phyloP scores from a whole-genome alignment of 129 eudicot genomes.

The Flaveria trinervia region DNA sequence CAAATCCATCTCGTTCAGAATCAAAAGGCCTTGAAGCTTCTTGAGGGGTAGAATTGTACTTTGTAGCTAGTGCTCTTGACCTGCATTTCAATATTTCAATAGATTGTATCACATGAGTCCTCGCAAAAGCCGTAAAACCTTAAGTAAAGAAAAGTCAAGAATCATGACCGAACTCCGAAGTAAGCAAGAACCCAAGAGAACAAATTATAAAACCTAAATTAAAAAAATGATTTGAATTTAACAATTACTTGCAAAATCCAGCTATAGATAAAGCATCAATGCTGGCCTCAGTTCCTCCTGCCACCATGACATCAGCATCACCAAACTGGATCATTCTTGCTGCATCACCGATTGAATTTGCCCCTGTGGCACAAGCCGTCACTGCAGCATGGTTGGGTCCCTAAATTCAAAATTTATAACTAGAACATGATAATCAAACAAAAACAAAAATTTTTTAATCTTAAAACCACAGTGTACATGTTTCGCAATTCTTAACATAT shows the following conservation, averaged over 20 bases:
- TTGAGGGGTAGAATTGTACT: conserved; percentile 64
- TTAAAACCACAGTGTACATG: conserved; percentile 3
- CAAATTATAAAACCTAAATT: conserved; percentile 1
- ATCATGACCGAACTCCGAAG: neutral
- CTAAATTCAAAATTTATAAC: conserved; percentile 60
- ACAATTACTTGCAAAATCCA: conserved; percentile 87
- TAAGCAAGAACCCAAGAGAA: neutral
- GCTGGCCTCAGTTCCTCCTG: conserved; percentile 99
- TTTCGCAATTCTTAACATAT: conserved; percentile 14
- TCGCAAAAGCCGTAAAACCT: neutral
- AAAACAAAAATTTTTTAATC: neutral
- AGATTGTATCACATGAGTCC: conserved; percentile 6
- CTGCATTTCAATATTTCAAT: conserved; percentile 42
- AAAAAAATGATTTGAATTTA: neutral
- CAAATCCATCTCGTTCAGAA: conserved; percentile 92
- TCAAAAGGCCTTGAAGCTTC: conserved; percentile 98
- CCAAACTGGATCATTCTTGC: conserved; percentile 97
- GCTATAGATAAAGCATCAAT: conserved; percentile 97
- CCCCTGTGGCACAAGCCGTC: conserved; percentile 99
- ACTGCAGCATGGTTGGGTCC: conserved; percentile 99
- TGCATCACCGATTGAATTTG: conserved; percentile 95
- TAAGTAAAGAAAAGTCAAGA: neutral
- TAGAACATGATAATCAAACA: conserved; percentile 34
- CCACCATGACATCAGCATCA: conserved; percentile 97
- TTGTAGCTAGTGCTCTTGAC: conserved; percentile 83